phyloP scores from a whole-genome alignment of 305 asterid species.

The Fraxinus sp. region DNA sequence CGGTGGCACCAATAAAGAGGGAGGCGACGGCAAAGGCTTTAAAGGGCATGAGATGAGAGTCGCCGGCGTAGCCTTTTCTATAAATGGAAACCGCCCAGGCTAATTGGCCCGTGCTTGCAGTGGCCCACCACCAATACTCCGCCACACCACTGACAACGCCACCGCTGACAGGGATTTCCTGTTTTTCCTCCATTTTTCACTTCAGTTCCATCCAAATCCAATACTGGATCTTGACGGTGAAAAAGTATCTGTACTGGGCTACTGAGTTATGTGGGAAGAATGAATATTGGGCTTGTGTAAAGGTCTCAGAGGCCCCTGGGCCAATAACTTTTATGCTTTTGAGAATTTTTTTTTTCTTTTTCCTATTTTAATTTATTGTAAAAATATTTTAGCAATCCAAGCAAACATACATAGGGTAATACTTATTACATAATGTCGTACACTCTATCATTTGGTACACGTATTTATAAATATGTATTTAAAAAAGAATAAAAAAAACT shows the following conservation, averaged over 20 bases:
- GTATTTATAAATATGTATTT: neutral
- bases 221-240: neutral
- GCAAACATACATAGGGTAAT: neutral
- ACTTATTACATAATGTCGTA: neutral
- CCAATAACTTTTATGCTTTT: neutral
- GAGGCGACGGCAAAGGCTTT: constrained; percentile 76
- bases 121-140: constrained; percentile 60
- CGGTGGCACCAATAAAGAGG: constrained; percentile 63
- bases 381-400: neutral
- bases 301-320: neutral
- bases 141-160: constrained; percentile 26
- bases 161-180: constrained; percentile 22
- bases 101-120: constrained; percentile 56
- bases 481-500: neutral
- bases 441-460: neutral
- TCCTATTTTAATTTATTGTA: neutral
- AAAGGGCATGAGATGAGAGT: constrained; percentile 57
- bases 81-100: constrained; percentile 44
- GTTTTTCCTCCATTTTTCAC: constrained; percentile 40
- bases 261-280: neutral
- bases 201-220: neutral
- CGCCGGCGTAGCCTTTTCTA: constrained; percentile 51
- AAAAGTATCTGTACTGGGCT: neutral
- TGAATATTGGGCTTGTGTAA: neutral
- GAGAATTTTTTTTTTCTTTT: no score